Evolutionary conservation across 257 asterid species (phyloP).

Genomic region (Mentha longifolia): DNA sequence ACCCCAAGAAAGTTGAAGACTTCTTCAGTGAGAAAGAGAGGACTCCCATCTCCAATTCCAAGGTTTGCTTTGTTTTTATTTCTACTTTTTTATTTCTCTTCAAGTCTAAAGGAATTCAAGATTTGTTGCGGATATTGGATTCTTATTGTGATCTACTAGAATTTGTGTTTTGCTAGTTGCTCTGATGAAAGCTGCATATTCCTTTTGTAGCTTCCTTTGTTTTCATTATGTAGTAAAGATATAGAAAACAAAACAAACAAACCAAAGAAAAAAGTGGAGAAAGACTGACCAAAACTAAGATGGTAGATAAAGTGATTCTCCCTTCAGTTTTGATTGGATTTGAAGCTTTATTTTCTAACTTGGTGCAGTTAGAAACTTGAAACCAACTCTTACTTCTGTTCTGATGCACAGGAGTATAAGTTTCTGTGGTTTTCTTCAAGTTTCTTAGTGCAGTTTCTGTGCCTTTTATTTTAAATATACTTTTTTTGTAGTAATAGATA

Average conservation of each 20-base stretch:
- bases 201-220: background rate
- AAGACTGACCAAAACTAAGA: no score
- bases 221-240: no score
- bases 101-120: background rate
- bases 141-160: background rate
- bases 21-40: constrained; percentile 48
- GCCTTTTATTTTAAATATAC: no score
- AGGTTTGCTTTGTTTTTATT: constrained; percentile 46
- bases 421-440: no score
- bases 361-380: background rate
- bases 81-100: background rate
- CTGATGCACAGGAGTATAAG: no score
- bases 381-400: background rate
- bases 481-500: no score
- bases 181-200: constrained; percentile 12
- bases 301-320: no score
- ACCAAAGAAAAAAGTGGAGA: no score
- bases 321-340: background rate
- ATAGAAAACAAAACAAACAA: no score
- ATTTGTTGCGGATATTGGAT: background rate
- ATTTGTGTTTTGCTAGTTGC: background rate
- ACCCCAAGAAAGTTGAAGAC: constrained; percentile 81
- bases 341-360: background rate
- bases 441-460: no score
- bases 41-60: constrained; percentile 51